Base-by-base conservation (phyloP, 306 rosid genomes). In the Acacia confusa region DNA sequence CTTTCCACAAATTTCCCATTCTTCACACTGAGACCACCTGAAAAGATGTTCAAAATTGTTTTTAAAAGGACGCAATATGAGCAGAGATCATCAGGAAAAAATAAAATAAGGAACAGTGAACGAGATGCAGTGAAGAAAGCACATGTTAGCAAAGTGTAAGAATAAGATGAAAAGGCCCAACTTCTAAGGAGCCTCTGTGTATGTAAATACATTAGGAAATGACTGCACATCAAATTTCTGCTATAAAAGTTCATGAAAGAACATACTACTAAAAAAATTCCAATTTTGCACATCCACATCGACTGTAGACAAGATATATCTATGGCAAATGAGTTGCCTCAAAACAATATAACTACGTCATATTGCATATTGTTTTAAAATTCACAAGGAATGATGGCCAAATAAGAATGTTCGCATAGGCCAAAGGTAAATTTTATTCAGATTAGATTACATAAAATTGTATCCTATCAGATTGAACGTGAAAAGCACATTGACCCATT, bases 1-100 rank as follows among this genome's bases (percentile, higher is more conserved):
- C 68, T 88, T 91, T 47, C 90, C 90, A 63, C 90, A 85, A 53
- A 75, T 82, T 81, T 88, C 89, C 95, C 97, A 92, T 64, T 85
- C 89, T 78, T 78, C 84, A 67, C 72, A 77, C 38, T 88, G 85
- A 3, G 91, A 83, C 90, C 90, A 91, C 79, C 95, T 92, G 85
- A 67, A 73, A 76, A 77, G 75, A 67, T 76, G 61, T 76, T 44
- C 65, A 72, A 52, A 87, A 11, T 12, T 70, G 52, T 15, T 40
- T 12, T 10, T 41, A 74, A 15, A 75, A 22, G 55, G 74, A 53
- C 70, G 63, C 12, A 38, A 28, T 47, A 58, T 77, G 68, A 74
- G 47, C 52, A 72, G 38, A 74, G 20, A 40, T 50, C 34, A 75
- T 17, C 2, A 14, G 64, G 68, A 78, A 77, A 5, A 70, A 70